A percentile compares a stretch with the other conserved stretches of the same genome.
These are phyloP conservation scores for Elaeis oleifera DNA, from an alignment of 202 grass and related monocot genomes.

Conservation along the genomic window DNA sequence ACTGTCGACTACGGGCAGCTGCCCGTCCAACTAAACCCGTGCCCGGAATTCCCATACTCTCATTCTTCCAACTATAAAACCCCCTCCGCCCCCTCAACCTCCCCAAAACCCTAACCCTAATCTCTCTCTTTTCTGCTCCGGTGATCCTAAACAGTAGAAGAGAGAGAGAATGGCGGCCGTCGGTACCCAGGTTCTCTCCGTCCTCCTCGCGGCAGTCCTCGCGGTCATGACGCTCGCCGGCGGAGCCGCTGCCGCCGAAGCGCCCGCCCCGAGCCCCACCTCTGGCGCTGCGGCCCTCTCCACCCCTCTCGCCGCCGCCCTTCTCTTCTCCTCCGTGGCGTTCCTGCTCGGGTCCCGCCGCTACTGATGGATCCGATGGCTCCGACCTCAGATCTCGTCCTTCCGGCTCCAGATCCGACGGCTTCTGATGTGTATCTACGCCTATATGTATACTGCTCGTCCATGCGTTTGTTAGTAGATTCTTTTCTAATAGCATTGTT, in stretches of 20 bases:
- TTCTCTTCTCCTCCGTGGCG: background rate
- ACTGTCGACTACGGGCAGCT: no score
- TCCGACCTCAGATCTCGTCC: background rate
- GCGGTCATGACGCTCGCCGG: background rate
- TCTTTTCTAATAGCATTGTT: no score
- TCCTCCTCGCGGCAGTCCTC: background rate
- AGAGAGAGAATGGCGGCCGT: no score
- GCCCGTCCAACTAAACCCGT: no score
- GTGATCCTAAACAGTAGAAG: no score
- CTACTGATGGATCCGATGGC: background rate
- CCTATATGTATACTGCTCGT: background rate
- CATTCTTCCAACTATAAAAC: no score
- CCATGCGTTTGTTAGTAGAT: no score
- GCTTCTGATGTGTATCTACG: background rate
- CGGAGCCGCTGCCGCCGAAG: background rate
- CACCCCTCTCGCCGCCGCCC: background rate
- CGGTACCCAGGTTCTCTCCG: background rate
- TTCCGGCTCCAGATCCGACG: background rate
- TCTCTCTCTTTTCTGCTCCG: no score
- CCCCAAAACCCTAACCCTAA: no score
- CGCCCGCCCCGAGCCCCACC: background rate
- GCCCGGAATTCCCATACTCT: no score
- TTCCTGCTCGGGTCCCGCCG: background rate
- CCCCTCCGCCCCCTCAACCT: no score
- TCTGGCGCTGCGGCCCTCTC: background rate